A percentile compares a stretch with the other conserved stretches of the same genome.
These are phyloP conservation scores for Podila clonocystis DNA, from an alignment of 192 early-diverging fungal species.

Conservation along the genomic window DNA sequence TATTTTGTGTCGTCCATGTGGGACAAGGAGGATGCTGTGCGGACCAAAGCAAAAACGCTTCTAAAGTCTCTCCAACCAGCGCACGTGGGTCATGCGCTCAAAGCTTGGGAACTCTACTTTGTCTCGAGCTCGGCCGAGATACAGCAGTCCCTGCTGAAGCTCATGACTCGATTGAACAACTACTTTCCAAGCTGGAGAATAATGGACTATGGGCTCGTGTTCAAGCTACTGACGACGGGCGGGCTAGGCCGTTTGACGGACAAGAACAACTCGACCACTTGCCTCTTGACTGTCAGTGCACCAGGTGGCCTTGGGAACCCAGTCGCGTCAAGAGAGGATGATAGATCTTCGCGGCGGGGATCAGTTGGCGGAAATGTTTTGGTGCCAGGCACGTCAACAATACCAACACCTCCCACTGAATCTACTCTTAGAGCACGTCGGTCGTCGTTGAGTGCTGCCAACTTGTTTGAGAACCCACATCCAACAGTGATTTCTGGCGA, in stretches of 20 bases:
- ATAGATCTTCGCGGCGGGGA: not conserved
- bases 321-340: not conserved
- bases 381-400: too few species aligned
- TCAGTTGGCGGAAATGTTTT: not conserved
- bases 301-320: not conserved
- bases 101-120: slow-evolving; percentile 69
- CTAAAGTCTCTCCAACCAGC: slow-evolving; percentile 57
- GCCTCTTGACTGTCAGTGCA: not conserved
- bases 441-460: not conserved
- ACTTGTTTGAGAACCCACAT: not conserved
- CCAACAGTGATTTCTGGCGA: not conserved
- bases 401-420: not conserved
- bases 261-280: not conserved
- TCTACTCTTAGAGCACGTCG: not conserved
- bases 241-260: slow-evolving; percentile 9
- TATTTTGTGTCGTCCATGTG: slow-evolving; percentile 64
- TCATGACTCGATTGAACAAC: slow-evolving; percentile 65
- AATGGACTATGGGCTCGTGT: slow-evolving; percentile 32
- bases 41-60: slow-evolving; percentile 60
- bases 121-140: slow-evolving; percentile 43
- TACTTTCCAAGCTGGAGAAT: slow-evolving; percentile 64
- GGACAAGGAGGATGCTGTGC: slow-evolving; percentile 66
- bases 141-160: slow-evolving; percentile 48
- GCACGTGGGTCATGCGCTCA: slow-evolving; percentile 59
- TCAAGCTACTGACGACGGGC: slow-evolving; percentile 24